These are phyloP conservation scores for Cercospora sp. DNA, from an alignment of 2,329 filamentous ascomycete species.

Conservation along the genomic window DNA sequence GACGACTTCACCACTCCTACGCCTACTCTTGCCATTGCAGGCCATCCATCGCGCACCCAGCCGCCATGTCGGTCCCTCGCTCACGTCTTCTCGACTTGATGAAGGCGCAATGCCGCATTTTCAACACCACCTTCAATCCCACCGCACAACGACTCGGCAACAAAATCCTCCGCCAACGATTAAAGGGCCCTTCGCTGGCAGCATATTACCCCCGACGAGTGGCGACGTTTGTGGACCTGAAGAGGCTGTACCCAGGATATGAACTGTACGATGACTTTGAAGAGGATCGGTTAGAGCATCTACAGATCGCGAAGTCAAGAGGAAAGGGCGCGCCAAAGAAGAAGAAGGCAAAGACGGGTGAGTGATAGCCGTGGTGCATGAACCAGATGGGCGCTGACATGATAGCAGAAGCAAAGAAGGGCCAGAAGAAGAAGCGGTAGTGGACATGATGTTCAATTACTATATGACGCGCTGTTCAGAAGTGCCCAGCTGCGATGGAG, in stretches of 20 bases:
- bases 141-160: constrained; percentile 79
- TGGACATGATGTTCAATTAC: background rate
- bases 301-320: constrained; percentile 63
- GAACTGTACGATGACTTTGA: constrained; percentile 73
- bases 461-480: background rate
- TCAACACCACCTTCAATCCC: constrained; percentile 89
- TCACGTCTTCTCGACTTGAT: constrained; percentile 66
- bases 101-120: constrained; percentile 92
- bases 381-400: constrained; percentile 27
- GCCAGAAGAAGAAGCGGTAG: constrained; percentile 47
- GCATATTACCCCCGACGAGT: constrained; percentile 84
- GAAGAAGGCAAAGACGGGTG: constrained; percentile 64
- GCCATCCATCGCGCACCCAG: constrained; percentile 20
- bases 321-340: constrained; percentile 90
- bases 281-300: constrained; percentile 74
- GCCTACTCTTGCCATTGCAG: background rate
- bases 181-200: constrained; percentile 78
- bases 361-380: constrained; percentile 28
- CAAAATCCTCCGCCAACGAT: constrained; percentile 84
- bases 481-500: background rate
- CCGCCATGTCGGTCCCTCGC: constrained; percentile 53
- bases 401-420: constrained; percentile 18
- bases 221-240: constrained; percentile 71
- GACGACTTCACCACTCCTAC: background rate
- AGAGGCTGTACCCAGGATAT: constrained; percentile 67